Evolutionary conservation across 345 rosid species (phyloP).

Genomic region (Durio zibethinus): DNA sequence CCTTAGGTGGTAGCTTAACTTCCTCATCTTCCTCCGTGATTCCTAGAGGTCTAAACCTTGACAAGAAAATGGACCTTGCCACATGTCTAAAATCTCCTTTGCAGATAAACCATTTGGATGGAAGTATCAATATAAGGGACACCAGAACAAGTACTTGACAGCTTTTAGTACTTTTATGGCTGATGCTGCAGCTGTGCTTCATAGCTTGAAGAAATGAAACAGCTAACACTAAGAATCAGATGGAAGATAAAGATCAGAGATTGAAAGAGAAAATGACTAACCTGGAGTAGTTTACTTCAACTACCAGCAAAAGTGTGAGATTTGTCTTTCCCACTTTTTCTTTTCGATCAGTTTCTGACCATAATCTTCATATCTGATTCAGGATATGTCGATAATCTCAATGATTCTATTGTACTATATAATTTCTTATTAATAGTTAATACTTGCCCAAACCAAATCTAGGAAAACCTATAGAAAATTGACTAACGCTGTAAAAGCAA

Average conservation of each 20-base stretch:
- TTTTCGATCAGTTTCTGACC: background rate
- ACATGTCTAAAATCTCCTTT: slow-evolving; percentile 27
- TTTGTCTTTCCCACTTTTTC: background rate
- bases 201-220: slow-evolving; percentile 1
- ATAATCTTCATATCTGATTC: background rate
- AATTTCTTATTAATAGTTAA: background rate
- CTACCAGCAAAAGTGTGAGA: background rate
- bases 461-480: background rate
- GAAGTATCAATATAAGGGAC: slow-evolving; percentile 30
- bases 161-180: background rate
- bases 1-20: slow-evolving; percentile 59
- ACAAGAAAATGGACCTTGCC: background rate
- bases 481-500: background rate
- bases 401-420: background rate
- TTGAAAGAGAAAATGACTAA: background rate
- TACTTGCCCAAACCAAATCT: background rate
- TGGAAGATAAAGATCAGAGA: background rate
- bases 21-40: slow-evolving; percentile 30
- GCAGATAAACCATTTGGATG: slow-evolving; percentile 48
- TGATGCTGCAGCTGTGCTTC: slow-evolving; percentile 9
- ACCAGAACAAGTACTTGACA: background rate
- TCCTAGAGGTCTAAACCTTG: background rate
- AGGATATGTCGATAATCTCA: background rate
- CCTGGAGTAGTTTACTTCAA: background rate
- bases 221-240: background rate